Evolutionary conservation across 202 grass and related monocot species (phyloP).

Genomic region (Schoenoplectus tabernaemontani): DNA sequence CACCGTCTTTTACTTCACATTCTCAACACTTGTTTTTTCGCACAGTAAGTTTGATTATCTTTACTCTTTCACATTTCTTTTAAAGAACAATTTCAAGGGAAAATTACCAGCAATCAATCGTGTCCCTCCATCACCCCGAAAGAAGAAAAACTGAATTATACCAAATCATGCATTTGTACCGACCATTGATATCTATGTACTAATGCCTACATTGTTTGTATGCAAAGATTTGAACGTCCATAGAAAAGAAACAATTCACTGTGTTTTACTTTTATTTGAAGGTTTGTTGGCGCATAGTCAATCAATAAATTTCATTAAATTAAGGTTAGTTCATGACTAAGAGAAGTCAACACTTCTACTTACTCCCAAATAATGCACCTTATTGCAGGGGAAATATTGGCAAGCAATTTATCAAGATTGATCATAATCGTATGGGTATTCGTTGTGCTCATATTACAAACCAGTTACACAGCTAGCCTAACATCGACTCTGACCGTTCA

Average conservation of each 20-base stretch:
- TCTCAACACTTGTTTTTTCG: conserved; percentile 75
- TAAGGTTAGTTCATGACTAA: background rate
- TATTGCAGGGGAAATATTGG: conserved; percentile 42
- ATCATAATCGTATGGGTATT: conserved; percentile 68
- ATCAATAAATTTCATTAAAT: background rate
- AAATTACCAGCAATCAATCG: background rate
- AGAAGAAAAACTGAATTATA: background rate
- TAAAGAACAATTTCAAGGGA: background rate
- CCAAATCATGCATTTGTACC: background rate
- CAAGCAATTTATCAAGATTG: conserved; percentile 56
- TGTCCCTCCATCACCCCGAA: background rate
- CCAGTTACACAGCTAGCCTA: conserved; percentile 86
- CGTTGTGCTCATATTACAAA: conserved; percentile 73
- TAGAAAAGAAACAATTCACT: background rate
- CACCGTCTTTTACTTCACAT: conserved; percentile 68
- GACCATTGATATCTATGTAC: too few relatives aligned
- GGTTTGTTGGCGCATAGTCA: background rate
- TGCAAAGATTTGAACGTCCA: too few relatives aligned
- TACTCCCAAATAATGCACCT: background rate
- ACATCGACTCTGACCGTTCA: conserved; percentile 76
- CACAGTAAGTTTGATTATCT: conserved; percentile 30
- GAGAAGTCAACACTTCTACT: background rate
- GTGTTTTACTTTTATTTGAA: background rate
- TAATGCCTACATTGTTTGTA: too few relatives aligned
- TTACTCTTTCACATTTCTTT: background rate